Evolutionary conservation across 371 early-diverging fungal genomes (phyloP), one percentile per base, ranked within the genome.

Genomic region (Rhizomucor miehei): DNA sequence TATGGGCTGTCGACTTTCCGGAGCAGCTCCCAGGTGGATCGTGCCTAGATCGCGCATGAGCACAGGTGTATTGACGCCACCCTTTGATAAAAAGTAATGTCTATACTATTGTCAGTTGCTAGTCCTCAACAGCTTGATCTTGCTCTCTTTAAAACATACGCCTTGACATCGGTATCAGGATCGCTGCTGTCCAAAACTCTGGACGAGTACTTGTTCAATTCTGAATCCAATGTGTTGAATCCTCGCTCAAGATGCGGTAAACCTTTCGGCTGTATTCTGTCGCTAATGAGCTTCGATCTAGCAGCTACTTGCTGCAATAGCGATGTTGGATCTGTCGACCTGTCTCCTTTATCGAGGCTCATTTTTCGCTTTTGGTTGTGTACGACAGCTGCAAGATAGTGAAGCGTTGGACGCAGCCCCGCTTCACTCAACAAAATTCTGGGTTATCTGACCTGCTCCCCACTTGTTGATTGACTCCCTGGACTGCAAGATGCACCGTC

Each of bases 81-180:
- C 69, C 41, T 77, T 64, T 11, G 77, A 71, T 16, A 77, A 54
- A 24, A 77, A 73, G 39, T 73, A 73, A 48, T 73, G 73, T 23
- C 77, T 77, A 59, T 34, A 39, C 21, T 11, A 40, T 41, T 3
- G 4, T 14, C 41, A 41, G 6, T 16, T 6, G 12, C 29, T 29
- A 41, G 19, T 14, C 41, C 11, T 4, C 19, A 3, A 41, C 6
- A 6, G 16, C 16, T 19, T n/a, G n/a, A n/a, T n/a, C n/a, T 16
- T 41, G 3, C 41, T 41, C 41, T 4, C 3, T 14, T 41, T 41
- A 3, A 16, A 41, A 41, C 41, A 12, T 41, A 41, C 41, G 41
- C 41, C 11, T 19, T 41, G 14, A 41, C 19, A 41, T 41, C 41
- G 19, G 19, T 11, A 12, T 41, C 19, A 19, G 16, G 16, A 6